Percentiles rank a stretch among this genome's conserved stretches.
phyloP scores from a whole-genome alignment of 306 rosid species.

The Corylus heterophylla region DNA sequence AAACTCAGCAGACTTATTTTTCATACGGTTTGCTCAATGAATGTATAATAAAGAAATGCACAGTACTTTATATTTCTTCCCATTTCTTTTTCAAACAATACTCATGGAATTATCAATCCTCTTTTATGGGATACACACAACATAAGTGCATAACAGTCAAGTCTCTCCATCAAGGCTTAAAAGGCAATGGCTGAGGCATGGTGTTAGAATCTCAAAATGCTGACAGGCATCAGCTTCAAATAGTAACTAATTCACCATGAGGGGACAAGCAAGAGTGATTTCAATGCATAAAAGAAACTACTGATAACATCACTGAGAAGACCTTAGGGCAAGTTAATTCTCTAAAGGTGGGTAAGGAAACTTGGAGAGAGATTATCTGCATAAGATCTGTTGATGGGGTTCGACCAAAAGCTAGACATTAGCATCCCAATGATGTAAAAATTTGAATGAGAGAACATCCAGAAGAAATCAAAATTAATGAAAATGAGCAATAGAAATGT shows the following conservation, averaged over 20 bases:
- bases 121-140: not conserved
- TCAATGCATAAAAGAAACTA: not conserved
- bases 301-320: not conserved
- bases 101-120: not conserved
- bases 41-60: not conserved
- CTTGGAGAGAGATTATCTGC: not conserved
- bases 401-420: not conserved
- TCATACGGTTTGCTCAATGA: not conserved
- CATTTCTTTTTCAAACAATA: not conserved
- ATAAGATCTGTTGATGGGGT: not conserved
- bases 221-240: not conserved
- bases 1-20: not conserved
- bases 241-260: not conserved
- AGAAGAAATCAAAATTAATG: constrained; percentile 4
- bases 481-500: constrained; percentile 12
- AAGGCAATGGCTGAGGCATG: not conserved
- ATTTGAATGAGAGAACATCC: constrained; percentile 14
- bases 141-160: not conserved
- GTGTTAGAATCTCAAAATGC: not conserved
- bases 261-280: not conserved
- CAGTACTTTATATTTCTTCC: not conserved
- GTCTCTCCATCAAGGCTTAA: not conserved
- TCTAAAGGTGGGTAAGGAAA: not conserved
- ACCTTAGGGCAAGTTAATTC: not conserved
- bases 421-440: not conserved